Conservation (phyloP, 495 filamentous ascomycete species). For the Penicillium egyptiacum region DNA sequence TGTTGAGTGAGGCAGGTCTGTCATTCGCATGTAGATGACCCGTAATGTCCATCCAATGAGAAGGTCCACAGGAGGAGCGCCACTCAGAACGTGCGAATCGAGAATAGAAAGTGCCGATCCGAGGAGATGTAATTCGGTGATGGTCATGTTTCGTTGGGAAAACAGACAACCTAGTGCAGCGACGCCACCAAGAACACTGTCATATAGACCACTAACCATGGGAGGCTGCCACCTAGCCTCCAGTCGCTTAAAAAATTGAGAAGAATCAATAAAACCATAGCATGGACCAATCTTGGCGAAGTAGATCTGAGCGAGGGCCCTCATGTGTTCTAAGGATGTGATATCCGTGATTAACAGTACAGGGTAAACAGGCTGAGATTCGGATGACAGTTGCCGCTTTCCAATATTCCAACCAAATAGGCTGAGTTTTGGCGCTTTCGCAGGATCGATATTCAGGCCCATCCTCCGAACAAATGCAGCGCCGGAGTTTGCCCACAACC, state of each 20-base stretch:
- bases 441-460: slow-evolving; percentile 48
- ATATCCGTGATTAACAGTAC: slow-evolving; percentile 34
- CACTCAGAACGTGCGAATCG: slow-evolving; percentile 27
- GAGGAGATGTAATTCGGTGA: slow-evolving; percentile 39
- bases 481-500: slow-evolving; percentile 50
- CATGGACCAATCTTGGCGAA: slow-evolving; percentile 48
- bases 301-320: slow-evolving; percentile 39
- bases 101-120: slow-evolving; percentile 36
- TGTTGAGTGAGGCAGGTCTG: slow-evolving; percentile 44
- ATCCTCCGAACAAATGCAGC: slow-evolving; percentile 52
- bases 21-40: slow-evolving; percentile 48
- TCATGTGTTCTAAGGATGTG: slow-evolving; percentile 37
- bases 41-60: slow-evolving; percentile 49
- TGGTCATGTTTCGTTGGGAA: slow-evolving; percentile 28
- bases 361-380: not conserved
- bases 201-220: slow-evolving; percentile 26
- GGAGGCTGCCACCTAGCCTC: slow-evolving; percentile 34
- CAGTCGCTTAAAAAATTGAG: slow-evolving; percentile 30
- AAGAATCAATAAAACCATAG: slow-evolving; percentile 49
- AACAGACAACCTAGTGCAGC: slow-evolving; percentile 46
- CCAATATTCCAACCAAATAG: slow-evolving; percentile 57
- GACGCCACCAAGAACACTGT: slow-evolving; percentile 44
- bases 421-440: slow-evolving; percentile 49
- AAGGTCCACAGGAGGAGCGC: slow-evolving; percentile 30
- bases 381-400: slow-evolving; percentile 30